Evolutionary conservation across 73 alveolate genomes (phyloP), one percentile per base, ranked within the genome.

Genomic region (Blepharisma japonicum): DNA sequence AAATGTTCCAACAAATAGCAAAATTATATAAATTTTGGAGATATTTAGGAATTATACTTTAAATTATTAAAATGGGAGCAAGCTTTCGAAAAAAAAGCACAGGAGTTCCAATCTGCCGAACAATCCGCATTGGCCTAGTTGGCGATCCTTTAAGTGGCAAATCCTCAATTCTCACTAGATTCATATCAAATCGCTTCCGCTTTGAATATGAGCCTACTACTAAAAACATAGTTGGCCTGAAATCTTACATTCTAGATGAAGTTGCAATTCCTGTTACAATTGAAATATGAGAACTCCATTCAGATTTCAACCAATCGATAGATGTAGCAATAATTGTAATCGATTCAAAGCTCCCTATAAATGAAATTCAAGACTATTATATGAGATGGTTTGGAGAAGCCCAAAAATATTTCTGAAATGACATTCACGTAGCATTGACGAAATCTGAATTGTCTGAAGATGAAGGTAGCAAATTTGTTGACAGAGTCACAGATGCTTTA

Each of bases 121-220:
- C 42, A 32, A 25, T 61, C 47, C 14, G 74, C n/a, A 61, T 61
- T 25, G 74, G 49, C 2, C 47, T 61, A 18, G 50, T 61, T 25
- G 74, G 74, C 3, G 74, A 61, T 39, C 18, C 74, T 2, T n/a
- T 61, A 25, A 20, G 74, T 61, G 74, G 74, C 14, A 61, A 61
- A 4, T 14, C 50, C 5, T 14, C 74, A 25, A 61, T 61, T 2
- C 46, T 61, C 11, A 61, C 39, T 2, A n/a, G 74, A 61, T 61
- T 61, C 47, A 25, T 39, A 14, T 9, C 14, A 8, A 61, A 61
- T 61, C 18, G 23, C 38, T 61, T 61, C 74, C 14, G 46, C 2
- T 25, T 25, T 14, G 47, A 14, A 14, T 61, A 61, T 25, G 18
- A 61, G 4, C 74, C 14, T 61, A 61, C 14, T 25, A 61, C 74